Evolutionary conservation across 2,329 filamentous ascomycete genomes (phyloP).

Genomic region (Fusarium sacchari): DNA sequence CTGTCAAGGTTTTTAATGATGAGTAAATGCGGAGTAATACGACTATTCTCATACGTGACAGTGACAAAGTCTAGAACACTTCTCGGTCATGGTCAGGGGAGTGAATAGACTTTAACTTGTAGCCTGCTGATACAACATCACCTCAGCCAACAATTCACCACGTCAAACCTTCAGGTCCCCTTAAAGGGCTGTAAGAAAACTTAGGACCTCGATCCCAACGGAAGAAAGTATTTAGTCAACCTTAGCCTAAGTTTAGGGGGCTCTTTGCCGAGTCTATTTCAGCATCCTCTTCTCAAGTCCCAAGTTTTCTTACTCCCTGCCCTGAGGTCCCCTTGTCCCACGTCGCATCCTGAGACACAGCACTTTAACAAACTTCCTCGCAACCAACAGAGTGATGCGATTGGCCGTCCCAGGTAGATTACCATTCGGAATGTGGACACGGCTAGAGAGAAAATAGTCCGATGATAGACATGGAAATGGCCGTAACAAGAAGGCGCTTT

Average conservation of each 20-base stretch:
- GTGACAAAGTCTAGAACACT: background rate
- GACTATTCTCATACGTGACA: background rate
- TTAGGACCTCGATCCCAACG: too few species aligned
- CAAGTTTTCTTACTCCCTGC: too few species aligned
- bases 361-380: background rate
- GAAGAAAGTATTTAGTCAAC: too few species aligned
- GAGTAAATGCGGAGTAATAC: too few species aligned
- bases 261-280: too few species aligned
- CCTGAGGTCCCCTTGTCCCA: background rate
- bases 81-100: background rate
- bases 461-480: conserved; percentile 10
- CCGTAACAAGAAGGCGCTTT: conserved; percentile 17
- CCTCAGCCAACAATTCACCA: background rate
- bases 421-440: background rate
- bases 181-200: background rate
- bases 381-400: background rate
- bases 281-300: too few species aligned
- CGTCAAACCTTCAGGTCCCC: background rate
- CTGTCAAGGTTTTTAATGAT: background rate
- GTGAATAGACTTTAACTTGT: background rate
- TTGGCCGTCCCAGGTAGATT: background rate
- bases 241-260: too few species aligned
- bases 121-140: background rate
- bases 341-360: background rate
- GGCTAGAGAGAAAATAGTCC: background rate